Percentiles rank a stretch among this genome's conserved stretches.
Evolutionary conservation across 2,329 filamentous ascomycete genomes (phyloP).

Genomic region (Aspergillus tanneri): DNA sequence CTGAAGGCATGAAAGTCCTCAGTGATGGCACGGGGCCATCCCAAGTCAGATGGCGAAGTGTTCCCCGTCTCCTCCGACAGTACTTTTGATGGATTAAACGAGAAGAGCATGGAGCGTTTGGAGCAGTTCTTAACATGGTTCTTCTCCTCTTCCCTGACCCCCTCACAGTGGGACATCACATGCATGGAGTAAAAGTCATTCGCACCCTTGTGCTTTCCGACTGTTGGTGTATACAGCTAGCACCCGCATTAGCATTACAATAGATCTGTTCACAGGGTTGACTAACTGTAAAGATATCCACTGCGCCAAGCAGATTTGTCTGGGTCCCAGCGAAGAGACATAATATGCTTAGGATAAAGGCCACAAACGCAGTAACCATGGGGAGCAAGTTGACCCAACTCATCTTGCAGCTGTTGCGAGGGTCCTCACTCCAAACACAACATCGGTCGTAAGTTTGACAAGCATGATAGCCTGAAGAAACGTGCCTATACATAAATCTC

Average conservation of each 20-base stretch:
- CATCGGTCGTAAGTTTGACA: too few species aligned
- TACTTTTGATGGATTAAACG: constrained; percentile 55
- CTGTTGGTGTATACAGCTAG: constrained; percentile 40
- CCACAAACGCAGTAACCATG: constrained; percentile 50
- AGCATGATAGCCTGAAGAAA: neutral
- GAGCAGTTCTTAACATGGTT: constrained; percentile 59
- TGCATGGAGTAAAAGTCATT: constrained; percentile 63
- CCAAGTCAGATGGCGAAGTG: constrained; percentile 52
- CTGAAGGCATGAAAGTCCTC: constrained; percentile 54
- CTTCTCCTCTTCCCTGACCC: constrained; percentile 41
- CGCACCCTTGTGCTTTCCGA: constrained; percentile 53
- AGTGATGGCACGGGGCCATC: constrained; percentile 58
- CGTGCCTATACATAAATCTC: neutral
- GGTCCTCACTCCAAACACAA: too few species aligned
- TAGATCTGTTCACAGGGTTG: constrained; percentile 16
- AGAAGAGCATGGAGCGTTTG: constrained; percentile 53
- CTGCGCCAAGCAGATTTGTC: constrained; percentile 56
- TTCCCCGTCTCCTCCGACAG: constrained; percentile 52
- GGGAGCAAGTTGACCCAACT: constrained; percentile 44
- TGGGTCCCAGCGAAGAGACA: constrained; percentile 63
- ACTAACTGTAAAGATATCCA: constrained; percentile 56
- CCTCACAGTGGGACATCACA: constrained; percentile 60
- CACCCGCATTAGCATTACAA: neutral
- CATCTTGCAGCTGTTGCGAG: constrained; percentile 6
- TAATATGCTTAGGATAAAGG: constrained; percentile 59